Conservation (phyloP, 1,284 basidiomycete genomes). For the Ustilago crameri region DNA sequence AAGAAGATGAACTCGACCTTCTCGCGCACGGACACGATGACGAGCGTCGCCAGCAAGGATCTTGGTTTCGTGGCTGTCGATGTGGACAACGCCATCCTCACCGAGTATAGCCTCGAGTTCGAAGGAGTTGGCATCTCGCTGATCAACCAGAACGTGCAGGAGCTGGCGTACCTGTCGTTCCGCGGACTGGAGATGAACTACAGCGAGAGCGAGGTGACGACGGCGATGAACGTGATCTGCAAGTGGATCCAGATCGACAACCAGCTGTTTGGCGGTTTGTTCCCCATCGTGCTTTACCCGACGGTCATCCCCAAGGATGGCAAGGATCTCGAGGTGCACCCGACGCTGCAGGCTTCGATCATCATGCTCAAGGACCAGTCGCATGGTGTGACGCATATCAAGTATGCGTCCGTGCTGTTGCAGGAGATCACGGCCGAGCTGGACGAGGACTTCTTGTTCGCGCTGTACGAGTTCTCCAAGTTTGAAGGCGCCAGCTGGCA, state of each 20-base stretch:
- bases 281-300: constrained; percentile 95
- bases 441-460: constrained; percentile 95
- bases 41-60: constrained; percentile 74
- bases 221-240: constrained; percentile 83
- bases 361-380: constrained; percentile 86
- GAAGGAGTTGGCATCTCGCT: constrained; percentile 93
- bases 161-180: constrained; percentile 89
- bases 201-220: constrained; percentile 81
- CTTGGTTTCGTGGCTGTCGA: constrained; percentile 83
- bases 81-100: constrained; percentile 76
- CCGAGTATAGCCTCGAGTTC: constrained; percentile 81
- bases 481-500: constrained; percentile 75
- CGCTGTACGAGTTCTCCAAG: constrained; percentile 89
- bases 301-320: constrained; percentile 88
- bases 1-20: constrained; percentile 73
- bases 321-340: constrained; percentile 80
- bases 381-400: constrained; percentile 95
- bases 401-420: constrained; percentile 92
- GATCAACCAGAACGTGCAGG: constrained; percentile 85
- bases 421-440: constrained; percentile 95
- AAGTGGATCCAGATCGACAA: constrained; percentile 90
- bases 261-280: constrained; percentile 94
- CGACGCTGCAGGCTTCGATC: constrained; percentile 87
- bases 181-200: constrained; percentile 87
- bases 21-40: constrained; percentile 78